Base-by-base conservation (phyloP, 495 filamentous ascomycete genomes). In the Chaetomidium leptoderma region DNA sequence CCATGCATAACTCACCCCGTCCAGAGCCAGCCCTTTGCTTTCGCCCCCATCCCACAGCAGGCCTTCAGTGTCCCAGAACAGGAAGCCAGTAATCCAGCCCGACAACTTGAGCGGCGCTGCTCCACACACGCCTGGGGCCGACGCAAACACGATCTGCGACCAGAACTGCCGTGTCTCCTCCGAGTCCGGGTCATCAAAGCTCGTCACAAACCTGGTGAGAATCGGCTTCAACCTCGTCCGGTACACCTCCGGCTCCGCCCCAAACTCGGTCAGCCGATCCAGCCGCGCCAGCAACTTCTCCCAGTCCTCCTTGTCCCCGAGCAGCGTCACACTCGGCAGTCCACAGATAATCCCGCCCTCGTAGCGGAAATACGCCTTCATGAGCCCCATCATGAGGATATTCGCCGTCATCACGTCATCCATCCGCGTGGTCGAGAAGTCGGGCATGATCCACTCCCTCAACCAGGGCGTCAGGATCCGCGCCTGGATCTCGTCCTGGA, bases 31-130 rank as follows among this genome's bases (percentile, higher is more conserved):
- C 14, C n/a, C 52, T 8, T 26, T 19, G 11, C 43, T 39, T 8
- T 16, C 11, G 14, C 37, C 33, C 1, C 14, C 14, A 55, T 11
- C 39, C 36, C 14, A 39, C 5, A 21, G 63, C 4, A 50, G 36
- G 8, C 78, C 78, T 3, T 73, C 53, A 6, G 59, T 63, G 17
- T 70, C 46, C 78, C 78, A 81, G 65, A 74, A 77, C 40, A 70
- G 71, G 65, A 81, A 81, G 0, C 70, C 78, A 0, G 74, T 73
- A 53, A 80, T 70, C 78, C 77, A 80, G 14, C 78, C 78, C 0
- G 66, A 72, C 3, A 75, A 49, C 43, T 63, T 64, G 1, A 53
- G 21, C 1, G 70, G 58, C 0, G 70, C 66, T 29, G 64, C 71
- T 2, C 71, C 72, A 19, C 54, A 60, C 7, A 52, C 29, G 1